These are phyloP conservation scores for Friedmanniomyces simplex DNA, from an alignment of 495 filamentous ascomycete species.

Conservation along the genomic window DNA sequence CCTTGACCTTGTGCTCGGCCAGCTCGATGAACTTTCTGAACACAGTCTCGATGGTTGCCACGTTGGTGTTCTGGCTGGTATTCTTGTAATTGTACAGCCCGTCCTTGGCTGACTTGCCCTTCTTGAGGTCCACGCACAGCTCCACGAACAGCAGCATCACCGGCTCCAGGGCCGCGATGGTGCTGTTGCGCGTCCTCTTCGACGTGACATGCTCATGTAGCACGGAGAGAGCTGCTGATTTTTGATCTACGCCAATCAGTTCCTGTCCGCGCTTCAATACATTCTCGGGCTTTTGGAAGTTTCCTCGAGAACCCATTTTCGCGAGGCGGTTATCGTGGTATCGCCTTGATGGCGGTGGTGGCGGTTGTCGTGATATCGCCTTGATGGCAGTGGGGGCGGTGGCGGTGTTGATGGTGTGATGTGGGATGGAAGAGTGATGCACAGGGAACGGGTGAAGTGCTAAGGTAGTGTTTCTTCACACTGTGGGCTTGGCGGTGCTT, in stretches of 20 bases:
- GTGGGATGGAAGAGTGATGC: no score
- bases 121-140: conserved; percentile 88
- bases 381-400: not conserved
- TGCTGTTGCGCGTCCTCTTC: conserved; percentile 92
- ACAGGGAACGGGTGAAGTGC: no score
- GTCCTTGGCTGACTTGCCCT: conserved; percentile 96
- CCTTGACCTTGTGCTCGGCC: conserved; percentile 89
- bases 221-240: conserved; percentile 79
- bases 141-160: conserved; percentile 98
- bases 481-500: no score
- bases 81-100: conserved; percentile 99
- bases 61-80: conserved; percentile 96
- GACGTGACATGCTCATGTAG: conserved; percentile 99
- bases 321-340: conserved; percentile 29
- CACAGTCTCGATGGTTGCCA: conserved; percentile 93
- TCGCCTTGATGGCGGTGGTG: not conserved
- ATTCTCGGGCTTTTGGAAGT: conserved; percentile 97
- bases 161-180: conserved; percentile 91
- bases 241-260: conserved; percentile 93
- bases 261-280: conserved; percentile 96
- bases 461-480: no score
- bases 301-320: conserved; percentile 80
- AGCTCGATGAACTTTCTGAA: conserved; percentile 96
- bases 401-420: no score
- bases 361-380: not conserved